phyloP scores from a whole-genome alignment of 805 yeast species.

The Metschnikowia cubensis region DNA sequence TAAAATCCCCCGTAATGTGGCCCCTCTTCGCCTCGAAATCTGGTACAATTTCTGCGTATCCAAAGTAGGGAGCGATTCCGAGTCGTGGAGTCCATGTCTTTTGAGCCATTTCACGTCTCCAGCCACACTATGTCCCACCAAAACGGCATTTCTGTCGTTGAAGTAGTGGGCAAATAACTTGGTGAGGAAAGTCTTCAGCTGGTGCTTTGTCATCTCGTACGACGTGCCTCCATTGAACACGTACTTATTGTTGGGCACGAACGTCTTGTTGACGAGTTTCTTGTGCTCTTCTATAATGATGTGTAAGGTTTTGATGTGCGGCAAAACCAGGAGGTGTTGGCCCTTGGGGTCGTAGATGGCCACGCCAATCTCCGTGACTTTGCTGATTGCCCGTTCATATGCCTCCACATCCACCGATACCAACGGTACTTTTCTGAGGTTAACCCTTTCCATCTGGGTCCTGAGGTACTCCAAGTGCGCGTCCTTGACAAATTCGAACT shows the following conservation, averaged over 20 bases:
- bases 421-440: slow-evolving; percentile 20
- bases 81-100: slow-evolving; percentile 10
- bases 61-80: slow-evolving; percentile 11
- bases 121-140: slow-evolving; percentile 18
- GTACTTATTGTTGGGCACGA: slow-evolving; percentile 22
- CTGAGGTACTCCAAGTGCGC: slow-evolving; percentile 9
- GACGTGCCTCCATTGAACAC: slow-evolving; percentile 22
- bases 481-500: slow-evolving; percentile 10
- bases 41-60: slow-evolving; percentile 20
- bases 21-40: slow-evolving; percentile 16
- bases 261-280: slow-evolving; percentile 16
- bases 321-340: slow-evolving; percentile 15
- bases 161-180: slow-evolving; percentile 17
- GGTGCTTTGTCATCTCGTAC: slow-evolving; percentile 13
- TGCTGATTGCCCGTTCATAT: slow-evolving; percentile 15
- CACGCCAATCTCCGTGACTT: slow-evolving; percentile 25
- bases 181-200: slow-evolving; percentile 11
- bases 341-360: slow-evolving; percentile 22
- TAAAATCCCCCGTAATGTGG: slow-evolving; percentile 21
- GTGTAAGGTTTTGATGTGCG: slow-evolving; percentile 19
- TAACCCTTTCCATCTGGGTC: slow-evolving; percentile 20
- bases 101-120: slow-evolving; percentile 18
- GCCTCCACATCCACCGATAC: slow-evolving; percentile 29
- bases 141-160: slow-evolving; percentile 13
- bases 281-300: slow-evolving; percentile 20